Evolutionary conservation across 2,329 filamentous ascomycete species (phyloP).

Genomic region (Aspergillus arachidicola): DNA sequence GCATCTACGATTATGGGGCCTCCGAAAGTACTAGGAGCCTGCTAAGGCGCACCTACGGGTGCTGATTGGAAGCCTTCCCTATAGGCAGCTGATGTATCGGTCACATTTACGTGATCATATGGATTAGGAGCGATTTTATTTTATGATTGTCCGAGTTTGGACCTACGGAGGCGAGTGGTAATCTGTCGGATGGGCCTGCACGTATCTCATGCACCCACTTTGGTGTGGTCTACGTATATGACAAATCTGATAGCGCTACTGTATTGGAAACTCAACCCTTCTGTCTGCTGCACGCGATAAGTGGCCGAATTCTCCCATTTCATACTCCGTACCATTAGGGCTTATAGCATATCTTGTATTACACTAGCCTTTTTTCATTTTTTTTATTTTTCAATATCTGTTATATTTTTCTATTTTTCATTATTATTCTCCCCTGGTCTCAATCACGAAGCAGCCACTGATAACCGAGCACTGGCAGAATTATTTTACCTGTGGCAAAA

Average conservation of each 20-base stretch:
- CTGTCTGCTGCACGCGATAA: neutral
- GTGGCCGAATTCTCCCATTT: neutral
- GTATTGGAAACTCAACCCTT: neutral
- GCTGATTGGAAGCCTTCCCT: constrained; percentile 9
- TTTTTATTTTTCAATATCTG: neutral
- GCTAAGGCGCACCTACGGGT: neutral
- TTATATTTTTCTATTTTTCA: neutral
- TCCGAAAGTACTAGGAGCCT: constrained; percentile 6
- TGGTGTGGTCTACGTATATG: constrained; percentile 5
- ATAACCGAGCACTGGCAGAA: neutral
- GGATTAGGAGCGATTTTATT: constrained; percentile 1
- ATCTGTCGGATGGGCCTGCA: neutral
- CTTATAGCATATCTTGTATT: neutral
- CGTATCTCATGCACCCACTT: constrained; percentile 10
- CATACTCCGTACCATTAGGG: neutral
- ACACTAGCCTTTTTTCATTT: too few species aligned
- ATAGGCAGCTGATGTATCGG: constrained; percentile 1
- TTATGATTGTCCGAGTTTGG: neutral
- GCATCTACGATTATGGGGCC: neutral
- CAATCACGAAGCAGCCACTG: neutral
- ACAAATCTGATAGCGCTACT: constrained; percentile 10
- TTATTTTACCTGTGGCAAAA: constrained; percentile 2
- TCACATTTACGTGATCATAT: constrained; percentile 5
- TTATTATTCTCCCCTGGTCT: neutral
- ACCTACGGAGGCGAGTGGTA: constrained; percentile 2